Conservation (phyloP, 2,329 filamentous ascomycete genomes). For the Ophiostoma pallidulum region DNA sequence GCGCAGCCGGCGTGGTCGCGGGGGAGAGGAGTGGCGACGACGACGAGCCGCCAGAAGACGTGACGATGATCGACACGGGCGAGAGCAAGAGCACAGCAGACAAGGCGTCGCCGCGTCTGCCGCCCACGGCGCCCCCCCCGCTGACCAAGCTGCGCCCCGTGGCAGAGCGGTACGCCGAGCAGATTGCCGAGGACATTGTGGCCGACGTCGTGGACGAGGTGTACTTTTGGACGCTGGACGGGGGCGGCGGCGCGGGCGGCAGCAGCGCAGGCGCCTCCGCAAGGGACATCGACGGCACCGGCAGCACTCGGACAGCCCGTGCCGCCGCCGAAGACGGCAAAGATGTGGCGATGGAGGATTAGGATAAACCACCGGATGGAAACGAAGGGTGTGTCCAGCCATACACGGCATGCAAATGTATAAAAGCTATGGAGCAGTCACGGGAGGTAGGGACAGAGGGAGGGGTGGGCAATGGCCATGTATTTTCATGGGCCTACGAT, state of each 20-base stretch:
- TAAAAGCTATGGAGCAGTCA: no score
- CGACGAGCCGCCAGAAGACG: constrained; percentile 29
- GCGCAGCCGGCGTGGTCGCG: no score
- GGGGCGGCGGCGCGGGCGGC: constrained; percentile 35
- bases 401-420: no score
- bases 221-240: constrained; percentile 75
- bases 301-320: background rate
- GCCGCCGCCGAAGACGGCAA: constrained; percentile 3
- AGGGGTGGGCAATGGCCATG: no score
- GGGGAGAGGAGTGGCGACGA: constrained; percentile 34
- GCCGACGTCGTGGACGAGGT: constrained; percentile 94
- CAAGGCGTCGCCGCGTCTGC: no score
- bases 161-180: constrained; percentile 75
- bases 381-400: no score
- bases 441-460: no score
- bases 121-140: constrained; percentile 1
- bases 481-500: no score
- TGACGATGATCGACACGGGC: constrained; percentile 34
- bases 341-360: constrained; percentile 14
- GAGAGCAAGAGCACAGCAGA: constrained; percentile 13
- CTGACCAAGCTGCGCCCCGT: constrained; percentile 47
- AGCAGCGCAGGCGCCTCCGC: constrained; percentile 34
- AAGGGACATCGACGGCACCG: background rate
- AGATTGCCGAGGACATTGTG: constrained; percentile 88
- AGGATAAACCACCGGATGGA: no score